Base-by-base conservation (phyloP, 2,329 filamentous ascomycete genomes). In the Mycosphaerella arachidis region DNA sequence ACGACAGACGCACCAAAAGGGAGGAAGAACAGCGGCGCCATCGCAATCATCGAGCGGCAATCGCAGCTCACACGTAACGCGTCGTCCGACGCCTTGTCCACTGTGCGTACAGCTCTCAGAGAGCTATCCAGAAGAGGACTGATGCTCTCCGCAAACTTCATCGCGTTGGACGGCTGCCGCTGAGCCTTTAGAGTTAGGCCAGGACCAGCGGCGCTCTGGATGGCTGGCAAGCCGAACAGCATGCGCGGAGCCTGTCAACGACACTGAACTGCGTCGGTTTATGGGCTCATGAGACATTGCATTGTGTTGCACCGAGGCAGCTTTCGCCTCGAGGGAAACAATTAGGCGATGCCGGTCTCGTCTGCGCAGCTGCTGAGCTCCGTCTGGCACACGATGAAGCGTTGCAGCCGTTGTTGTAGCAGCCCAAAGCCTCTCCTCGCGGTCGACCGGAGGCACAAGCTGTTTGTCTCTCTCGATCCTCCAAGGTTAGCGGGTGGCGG, bases 81-180 rank as follows among this genome's bases (percentile, higher is more conserved):
- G 58, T 63, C 57, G 54, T 31, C 58, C 57, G 48, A 46, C 63
- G 56, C 57, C 60, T 57, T 60, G 55, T 55, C 55, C 62, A 33
- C 56, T 54, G 58, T 53, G 55, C 60, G 59, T 64, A 63, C 63
- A 67, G 58, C 58, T 60, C 56, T 33, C 52, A 13, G 48, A 33
- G 51, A 68, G 67, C 67, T 69, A 66, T 58, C 67, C 63, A 51
- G 54, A 67, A 64, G 54, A 55, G 61, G 67, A 13, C 55, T 66
- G 61, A 63, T 55, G 62, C 57, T 59, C 62, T 62, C 56, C 60
- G 55, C 60, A 60, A 54, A 55, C 59, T 58, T 50, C 54, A 45
- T 48, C 62, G 58, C 65, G 63, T 64, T 64, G 64, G 62, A 61
- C 58, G 62, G 61, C 50, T 56, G 37, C 48, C 61, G 56, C 64